phyloP scores from a whole-genome alignment of 2,329 filamentous ascomycete genomes.

The Aspergillus sp. region DNA sequence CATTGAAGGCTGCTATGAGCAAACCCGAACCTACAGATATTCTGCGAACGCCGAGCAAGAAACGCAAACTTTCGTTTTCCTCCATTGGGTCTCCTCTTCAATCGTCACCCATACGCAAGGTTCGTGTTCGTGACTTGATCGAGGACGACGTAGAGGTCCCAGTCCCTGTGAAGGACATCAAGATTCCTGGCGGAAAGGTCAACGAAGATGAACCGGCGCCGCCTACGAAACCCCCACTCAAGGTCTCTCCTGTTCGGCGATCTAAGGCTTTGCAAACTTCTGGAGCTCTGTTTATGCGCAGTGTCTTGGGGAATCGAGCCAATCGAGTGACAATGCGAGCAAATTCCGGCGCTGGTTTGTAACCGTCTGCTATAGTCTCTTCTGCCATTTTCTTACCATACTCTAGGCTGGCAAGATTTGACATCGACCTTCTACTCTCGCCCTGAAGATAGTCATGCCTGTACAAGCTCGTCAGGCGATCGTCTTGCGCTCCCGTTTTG shows the following conservation, averaged over 20 bases:
- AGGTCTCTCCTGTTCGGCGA: conserved; percentile 35
- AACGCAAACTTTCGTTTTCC: conserved; percentile 48
- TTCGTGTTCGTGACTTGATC: conserved; percentile 33
- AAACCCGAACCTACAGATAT: conserved; percentile 30
- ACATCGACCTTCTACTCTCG: conserved; percentile 61
- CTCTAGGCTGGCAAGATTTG: conserved; percentile 57
- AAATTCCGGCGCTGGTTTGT: conserved; percentile 40
- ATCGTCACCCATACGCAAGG: conserved; percentile 49
- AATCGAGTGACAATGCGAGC: conserved; percentile 35
- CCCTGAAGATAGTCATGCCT: conserved; percentile 54
- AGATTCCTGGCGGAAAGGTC: conserved; percentile 16
- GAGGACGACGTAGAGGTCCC: conserved; percentile 32
- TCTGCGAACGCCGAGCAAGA: conserved; percentile 43
- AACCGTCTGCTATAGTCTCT: neutral
- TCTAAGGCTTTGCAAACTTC: conserved; percentile 38
- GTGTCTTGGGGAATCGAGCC: conserved; percentile 29
- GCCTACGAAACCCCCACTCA: conserved; percentile 23
- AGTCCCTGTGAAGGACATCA: conserved; percentile 29
- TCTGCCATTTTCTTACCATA: conserved; percentile 19
- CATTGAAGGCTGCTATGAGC: conserved; percentile 32
- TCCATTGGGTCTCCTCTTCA: conserved; percentile 49
- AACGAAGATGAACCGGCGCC: conserved; percentile 18
- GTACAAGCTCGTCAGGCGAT: conserved; percentile 41
- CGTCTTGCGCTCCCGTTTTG: conserved; percentile 62
- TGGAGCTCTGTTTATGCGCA: conserved; percentile 42